Evolutionary conservation across 1,284 basidiomycete genomes (phyloP).

Genomic region (Butyriboletus pseudospeciosus): DNA sequence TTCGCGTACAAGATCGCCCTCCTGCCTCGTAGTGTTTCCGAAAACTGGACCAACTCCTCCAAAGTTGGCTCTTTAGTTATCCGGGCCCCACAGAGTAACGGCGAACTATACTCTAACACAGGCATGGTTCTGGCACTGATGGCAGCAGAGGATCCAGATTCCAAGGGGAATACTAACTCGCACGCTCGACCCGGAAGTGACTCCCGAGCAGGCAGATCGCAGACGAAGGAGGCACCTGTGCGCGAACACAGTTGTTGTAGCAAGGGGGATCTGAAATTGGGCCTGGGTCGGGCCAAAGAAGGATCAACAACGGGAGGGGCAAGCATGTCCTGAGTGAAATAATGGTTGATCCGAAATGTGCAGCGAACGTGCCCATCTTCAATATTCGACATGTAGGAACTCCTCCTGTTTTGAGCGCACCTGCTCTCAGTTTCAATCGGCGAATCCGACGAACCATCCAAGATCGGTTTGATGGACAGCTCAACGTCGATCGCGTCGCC

Average conservation of each 20-base stretch:
- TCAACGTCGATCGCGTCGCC: conserved; percentile 89
- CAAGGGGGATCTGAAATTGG: conserved; percentile 59
- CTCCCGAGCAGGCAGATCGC: conserved; percentile 42
- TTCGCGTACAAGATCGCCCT: conserved; percentile 79
- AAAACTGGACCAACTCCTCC: conserved; percentile 72
- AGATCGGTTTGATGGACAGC: conserved; percentile 51
- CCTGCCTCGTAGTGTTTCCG: conserved; percentile 76
- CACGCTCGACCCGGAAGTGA: conserved; percentile 48
- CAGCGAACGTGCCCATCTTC: conserved; percentile 41
- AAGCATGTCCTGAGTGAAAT: conserved; percentile 20
- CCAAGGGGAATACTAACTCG: conserved; percentile 52
- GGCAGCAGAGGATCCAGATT: conserved; percentile 46
- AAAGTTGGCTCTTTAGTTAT: conserved; percentile 69
- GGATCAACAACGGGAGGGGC: conserved; percentile 29
- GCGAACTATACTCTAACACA: conserved; percentile 42
- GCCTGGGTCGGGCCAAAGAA: conserved; percentile 38
- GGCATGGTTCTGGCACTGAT: conserved; percentile 31
- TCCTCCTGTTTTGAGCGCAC: conserved; percentile 16
- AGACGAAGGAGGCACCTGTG: conserved; percentile 57
- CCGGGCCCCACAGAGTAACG: conserved; percentile 42
- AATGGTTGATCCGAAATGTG: conserved; percentile 52
- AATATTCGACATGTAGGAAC: conserved; percentile 26
- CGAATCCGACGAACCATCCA: conserved; percentile 24
- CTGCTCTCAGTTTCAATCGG: conserved; percentile 22
- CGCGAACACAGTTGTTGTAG: conserved; percentile 64